Evolutionary conservation across 805 yeast genomes (phyloP).

Genomic region (Nakazawaea sp.): DNA sequence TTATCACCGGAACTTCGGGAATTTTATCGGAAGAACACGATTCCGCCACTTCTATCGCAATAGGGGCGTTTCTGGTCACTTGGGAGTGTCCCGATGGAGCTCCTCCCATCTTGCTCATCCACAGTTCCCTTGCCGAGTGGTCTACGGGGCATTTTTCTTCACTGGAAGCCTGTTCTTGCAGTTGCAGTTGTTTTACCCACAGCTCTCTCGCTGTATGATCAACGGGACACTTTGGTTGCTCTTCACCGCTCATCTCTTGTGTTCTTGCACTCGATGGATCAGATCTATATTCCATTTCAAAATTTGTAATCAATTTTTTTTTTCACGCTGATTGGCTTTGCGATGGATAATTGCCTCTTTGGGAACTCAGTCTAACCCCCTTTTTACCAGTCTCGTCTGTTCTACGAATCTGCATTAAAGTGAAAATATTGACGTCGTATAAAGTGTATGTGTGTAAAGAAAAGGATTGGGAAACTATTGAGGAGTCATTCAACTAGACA

Average conservation of each 20-base stretch:
- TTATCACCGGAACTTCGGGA: slow-evolving; percentile 25
- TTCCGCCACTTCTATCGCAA: slow-evolving; percentile 31
- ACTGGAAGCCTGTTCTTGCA: neutral
- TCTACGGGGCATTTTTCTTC: slow-evolving; percentile 58
- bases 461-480: too few relatives aligned
- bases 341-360: too few relatives aligned
- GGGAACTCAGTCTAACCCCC: too few relatives aligned
- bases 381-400: too few relatives aligned
- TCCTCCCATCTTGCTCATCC: slow-evolving; percentile 31
- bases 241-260: too few relatives aligned
- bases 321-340: neutral
- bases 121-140: slow-evolving; percentile 48
- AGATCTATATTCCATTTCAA: neutral
- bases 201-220: slow-evolving; percentile 50
- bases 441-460: too few relatives aligned
- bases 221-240: slow-evolving; percentile 48
- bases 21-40: slow-evolving; percentile 40
- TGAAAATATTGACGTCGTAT: too few relatives aligned
- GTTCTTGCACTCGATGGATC: too few relatives aligned
- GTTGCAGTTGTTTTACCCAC: slow-evolving; percentile 33
- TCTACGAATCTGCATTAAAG: too few relatives aligned
- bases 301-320: too few relatives aligned
- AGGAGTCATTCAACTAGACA: too few relatives aligned
- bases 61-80: slow-evolving; percentile 21
- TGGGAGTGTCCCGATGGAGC: slow-evolving; percentile 1